phyloP scores from a whole-genome alignment of 371 early-diverging fungal genomes.

The Dichotomocladium elegans region DNA sequence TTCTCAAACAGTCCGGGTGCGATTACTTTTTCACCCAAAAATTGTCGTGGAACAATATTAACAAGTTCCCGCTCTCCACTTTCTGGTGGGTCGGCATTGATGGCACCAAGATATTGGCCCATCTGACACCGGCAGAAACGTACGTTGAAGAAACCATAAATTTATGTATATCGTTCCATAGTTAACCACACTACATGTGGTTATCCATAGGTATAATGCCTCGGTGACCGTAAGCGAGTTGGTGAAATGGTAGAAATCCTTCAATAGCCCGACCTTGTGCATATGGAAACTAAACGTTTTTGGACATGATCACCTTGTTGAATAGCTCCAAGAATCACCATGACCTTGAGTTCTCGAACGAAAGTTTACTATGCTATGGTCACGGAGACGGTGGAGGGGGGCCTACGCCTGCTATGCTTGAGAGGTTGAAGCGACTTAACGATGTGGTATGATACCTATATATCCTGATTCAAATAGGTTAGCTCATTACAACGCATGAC shows the following conservation, averaged over 20 bases:
- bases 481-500: neutral
- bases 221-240: constrained; percentile 32
- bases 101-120: constrained; percentile 71
- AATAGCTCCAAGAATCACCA: constrained; percentile 37
- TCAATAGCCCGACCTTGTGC: neutral
- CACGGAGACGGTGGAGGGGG: constrained; percentile 98
- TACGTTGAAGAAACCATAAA: too few relatives aligned
- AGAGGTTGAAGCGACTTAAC: constrained; percentile 73
- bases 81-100: constrained; percentile 85
- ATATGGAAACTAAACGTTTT: too few relatives aligned
- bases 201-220: constrained; percentile 28
- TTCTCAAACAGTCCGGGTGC: constrained; percentile 74
- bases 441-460: constrained; percentile 47
- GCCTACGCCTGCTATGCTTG: constrained; percentile 82
- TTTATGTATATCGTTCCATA: too few relatives aligned
- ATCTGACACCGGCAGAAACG: constrained; percentile 85
- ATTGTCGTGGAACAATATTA: constrained; percentile 97
- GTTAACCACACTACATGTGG: neutral
- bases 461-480: neutral
- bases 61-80: constrained; percentile 94
- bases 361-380: constrained; percentile 42
- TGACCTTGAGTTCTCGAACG: constrained; percentile 37
- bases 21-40: constrained; percentile 98
- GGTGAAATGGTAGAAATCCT: constrained; percentile 27
- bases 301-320: neutral